A percentile compares a stretch with the other conserved stretches of the same genome.
phyloP scores from a whole-genome alignment of 805 yeast species.

The Tetrapisispora pingtungensis region DNA sequence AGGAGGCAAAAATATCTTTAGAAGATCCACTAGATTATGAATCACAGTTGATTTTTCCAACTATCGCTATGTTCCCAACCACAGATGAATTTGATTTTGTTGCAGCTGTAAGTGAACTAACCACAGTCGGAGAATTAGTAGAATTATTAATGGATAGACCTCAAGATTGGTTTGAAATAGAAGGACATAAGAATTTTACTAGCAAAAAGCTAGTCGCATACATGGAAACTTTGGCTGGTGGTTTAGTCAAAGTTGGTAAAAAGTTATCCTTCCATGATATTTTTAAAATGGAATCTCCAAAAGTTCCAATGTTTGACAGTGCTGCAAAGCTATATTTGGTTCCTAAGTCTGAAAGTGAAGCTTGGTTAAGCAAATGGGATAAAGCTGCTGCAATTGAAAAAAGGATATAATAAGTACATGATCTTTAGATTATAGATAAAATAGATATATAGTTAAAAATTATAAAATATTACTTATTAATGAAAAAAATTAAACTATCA shows the following conservation, averaged over 20 bases:
- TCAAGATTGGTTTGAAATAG: constrained; percentile 52
- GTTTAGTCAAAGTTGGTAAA: constrained; percentile 76
- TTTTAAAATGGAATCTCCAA: constrained; percentile 50
- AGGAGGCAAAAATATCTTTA: constrained; percentile 42
- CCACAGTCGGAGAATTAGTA: constrained; percentile 55
- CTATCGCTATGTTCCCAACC: constrained; percentile 71
- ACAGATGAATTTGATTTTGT: constrained; percentile 76
- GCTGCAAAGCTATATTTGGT: constrained; percentile 66
- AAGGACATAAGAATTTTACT: constrained; percentile 50
- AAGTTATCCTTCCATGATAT: constrained; percentile 57
- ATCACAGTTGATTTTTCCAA: constrained; percentile 75
- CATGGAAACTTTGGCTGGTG: constrained; percentile 77
- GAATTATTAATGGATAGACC: constrained; percentile 56
- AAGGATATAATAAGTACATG: constrained; percentile 20
- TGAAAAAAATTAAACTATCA: too few species aligned
- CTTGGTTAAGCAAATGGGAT: constrained; percentile 62
- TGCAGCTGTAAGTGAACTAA: constrained; percentile 62
- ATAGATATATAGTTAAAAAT: neutral
- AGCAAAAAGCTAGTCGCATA: constrained; percentile 55
- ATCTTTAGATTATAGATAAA: neutral
- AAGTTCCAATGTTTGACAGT: constrained; percentile 68
- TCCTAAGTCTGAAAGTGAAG: constrained; percentile 55
- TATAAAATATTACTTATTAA: neutral
- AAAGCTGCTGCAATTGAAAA: constrained; percentile 48
- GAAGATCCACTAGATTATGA: constrained; percentile 61